These are phyloP conservation scores for Talaromyces liani DNA, from an alignment of 495 filamentous ascomycete genomes.

Conservation along the genomic window DNA sequence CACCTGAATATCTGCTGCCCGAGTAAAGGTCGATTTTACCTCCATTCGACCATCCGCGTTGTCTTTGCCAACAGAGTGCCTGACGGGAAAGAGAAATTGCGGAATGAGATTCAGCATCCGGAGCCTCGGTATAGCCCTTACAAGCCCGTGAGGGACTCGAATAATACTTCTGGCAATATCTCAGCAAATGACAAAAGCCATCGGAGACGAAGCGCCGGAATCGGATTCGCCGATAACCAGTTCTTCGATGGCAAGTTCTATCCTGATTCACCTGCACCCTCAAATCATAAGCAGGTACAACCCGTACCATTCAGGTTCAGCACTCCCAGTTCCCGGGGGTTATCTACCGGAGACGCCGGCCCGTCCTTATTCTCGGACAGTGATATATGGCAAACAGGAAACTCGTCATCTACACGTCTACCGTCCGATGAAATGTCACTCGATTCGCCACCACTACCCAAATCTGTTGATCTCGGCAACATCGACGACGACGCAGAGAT, in stretches of 20 bases:
- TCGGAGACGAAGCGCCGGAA: slow-evolving; percentile 49
- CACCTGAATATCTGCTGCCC: slow-evolving; percentile 93
- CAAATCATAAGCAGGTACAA: background rate
- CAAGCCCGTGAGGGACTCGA: slow-evolving; percentile 53
- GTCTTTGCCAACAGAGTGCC: slow-evolving; percentile 98
- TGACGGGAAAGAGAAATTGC: slow-evolving; percentile 88
- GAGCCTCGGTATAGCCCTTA: slow-evolving; percentile 84
- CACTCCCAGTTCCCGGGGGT: background rate
- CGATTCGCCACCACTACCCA: background rate
- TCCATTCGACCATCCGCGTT: slow-evolving; percentile 87
- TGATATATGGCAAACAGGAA: background rate
- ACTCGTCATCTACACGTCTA: background rate
- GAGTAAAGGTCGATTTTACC: slow-evolving; percentile 72
- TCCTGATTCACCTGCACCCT: background rate
- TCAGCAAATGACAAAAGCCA: slow-evolving; percentile 48
- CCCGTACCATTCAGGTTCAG: background rate
- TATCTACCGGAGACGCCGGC: background rate
- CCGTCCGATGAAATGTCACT: background rate
- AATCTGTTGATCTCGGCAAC: background rate
- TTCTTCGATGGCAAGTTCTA: slow-evolving; percentile 11
- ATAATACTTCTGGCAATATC: slow-evolving; percentile 23
- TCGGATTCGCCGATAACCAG: slow-evolving; percentile 30
- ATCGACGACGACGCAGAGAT: background rate
- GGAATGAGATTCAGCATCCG: slow-evolving; percentile 84
- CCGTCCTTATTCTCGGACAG: background rate